Evolutionary conservation across 2,329 filamentous ascomycete genomes (phyloP).

Genomic region (Dactylellina haptotyla): DNA sequence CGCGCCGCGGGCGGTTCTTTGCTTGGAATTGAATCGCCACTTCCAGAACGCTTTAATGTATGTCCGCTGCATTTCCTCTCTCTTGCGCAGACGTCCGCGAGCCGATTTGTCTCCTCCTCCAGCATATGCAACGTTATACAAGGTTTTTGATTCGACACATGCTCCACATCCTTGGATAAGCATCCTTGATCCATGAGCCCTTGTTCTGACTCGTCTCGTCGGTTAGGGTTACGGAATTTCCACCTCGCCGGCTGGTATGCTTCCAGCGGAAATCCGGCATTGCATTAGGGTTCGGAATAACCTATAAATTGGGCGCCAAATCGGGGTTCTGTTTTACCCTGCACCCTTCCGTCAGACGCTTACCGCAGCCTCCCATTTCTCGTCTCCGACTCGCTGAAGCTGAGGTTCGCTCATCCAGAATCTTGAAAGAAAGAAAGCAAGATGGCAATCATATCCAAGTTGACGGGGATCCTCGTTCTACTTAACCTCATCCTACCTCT

Average conservation of each 20-base stretch:
- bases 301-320: conserved; percentile 27
- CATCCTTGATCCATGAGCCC: background rate
- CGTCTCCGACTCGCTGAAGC: background rate
- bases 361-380: background rate
- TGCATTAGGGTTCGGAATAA: background rate
- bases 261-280: no score
- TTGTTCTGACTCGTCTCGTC: no score
- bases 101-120: background rate
- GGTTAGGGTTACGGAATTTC: no score
- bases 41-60: background rate
- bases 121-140: conserved; percentile 42
- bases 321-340: conserved; percentile 1
- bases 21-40: background rate
- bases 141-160: conserved; percentile 48
- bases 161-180: conserved; percentile 36
- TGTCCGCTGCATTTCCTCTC: no score
- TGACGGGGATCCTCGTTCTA: conserved; percentile 7
- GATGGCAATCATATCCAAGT: conserved; percentile 13
- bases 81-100: background rate
- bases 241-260: no score
- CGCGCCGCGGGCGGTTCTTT: conserved; percentile 28
- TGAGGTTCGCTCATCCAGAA: background rate
- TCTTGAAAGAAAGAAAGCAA: no score
- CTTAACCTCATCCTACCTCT: background rate
- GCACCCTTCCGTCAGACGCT: background rate